Evolutionary conservation across 345 rosid species (phyloP), one percentile per base, ranked within the genome.

Genomic region (Mallotus nudiflorus): DNA sequence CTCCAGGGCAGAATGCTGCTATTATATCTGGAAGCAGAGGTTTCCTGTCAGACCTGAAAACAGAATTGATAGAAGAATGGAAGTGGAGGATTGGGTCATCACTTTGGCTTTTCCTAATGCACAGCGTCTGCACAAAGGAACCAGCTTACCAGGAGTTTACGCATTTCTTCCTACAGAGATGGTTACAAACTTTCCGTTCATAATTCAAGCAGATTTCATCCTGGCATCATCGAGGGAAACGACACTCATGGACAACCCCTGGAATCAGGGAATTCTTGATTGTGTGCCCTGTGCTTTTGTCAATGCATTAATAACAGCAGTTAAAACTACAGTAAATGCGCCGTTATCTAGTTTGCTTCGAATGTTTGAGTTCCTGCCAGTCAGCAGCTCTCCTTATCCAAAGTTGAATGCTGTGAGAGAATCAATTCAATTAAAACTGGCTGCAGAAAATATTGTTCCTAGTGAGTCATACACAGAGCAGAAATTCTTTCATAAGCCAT

Each of bases 261-360:
- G 91, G 95, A 89, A 91, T 85, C 84, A 86, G 70, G 93, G 97
- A 48, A 89, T 91, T 73, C 91, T 91, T n/a, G 77, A 66, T 35
- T 84, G 84, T 33, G 86, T 91, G 48, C 76, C 92, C 0, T 9
- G 44, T 20, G 92, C 91, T 13, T 91, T 91, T 73, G 78, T 87
- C 29, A 78, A 80, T 63, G 95, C 95, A 10, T 82, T 91, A 72
- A 67, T 66, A 11, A 73, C 95, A 6, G 35, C 89, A 44, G 89
- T 91, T 45, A 91, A 80, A 75, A 42, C 68, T 69, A 73, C 71
- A 9, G 77, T 62, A 52, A 79, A 76, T 44, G 90, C 93, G 65
- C 97, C 90, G 0, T 63, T 77, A 0, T 82, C 87, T 44, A 86
- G 72, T 68, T 70, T 89, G 78, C 75, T 82, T 53, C 73, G 66